Evolutionary conservation across 75 land plant genomes (phyloP), one percentile per base, ranked within the genome.

Genomic region (Larix kaempferi): DNA sequence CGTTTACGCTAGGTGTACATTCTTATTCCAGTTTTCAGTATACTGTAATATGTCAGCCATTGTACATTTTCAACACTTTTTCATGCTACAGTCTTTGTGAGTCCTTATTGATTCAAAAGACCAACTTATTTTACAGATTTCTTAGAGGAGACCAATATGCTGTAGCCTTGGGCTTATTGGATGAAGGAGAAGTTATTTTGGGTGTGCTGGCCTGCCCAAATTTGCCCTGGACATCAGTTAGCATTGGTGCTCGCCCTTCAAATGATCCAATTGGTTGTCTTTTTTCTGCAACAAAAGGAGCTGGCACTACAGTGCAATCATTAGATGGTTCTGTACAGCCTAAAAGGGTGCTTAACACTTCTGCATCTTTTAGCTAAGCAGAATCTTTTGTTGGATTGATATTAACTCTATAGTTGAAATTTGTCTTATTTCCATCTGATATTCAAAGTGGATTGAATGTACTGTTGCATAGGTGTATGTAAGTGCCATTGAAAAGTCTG

Each of bases 171-270:
- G 99, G 85, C 16, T 79, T 97, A 75, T 82, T 97, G 72, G 98
- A 95, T 76, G 85, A 91, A 76, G 99, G 99, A 56, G 83, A 88
- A 73, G 95, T 97, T 33, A 93, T 89, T 6, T 78, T 91, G 78
- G 99, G 99, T 81, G 99, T 97, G 35, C 76, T 97, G 41, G 98
- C 89, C 27, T 97, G 99, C 76, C 99, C 99, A 44, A 97, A 97
- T 83, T 88, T 97, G 81, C 98, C 99, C 44, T 63, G 90, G 59
- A 73, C 76, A 58, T 80, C 93, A 12, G 77, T 93, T 77, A 78
- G 78, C 67, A 59, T 67, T 11, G 33, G 25, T n/a, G 23, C 63
- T 56, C 79, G 82, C 57, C 26, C 63, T 27, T 78, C 82, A 41
- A 81, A 77, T 54, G 72, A 82, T 77, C 56, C 74, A 73, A 83